Conservation (phyloP, 1,139 yeast species). For the Hanseniaspora uvarum region DNA sequence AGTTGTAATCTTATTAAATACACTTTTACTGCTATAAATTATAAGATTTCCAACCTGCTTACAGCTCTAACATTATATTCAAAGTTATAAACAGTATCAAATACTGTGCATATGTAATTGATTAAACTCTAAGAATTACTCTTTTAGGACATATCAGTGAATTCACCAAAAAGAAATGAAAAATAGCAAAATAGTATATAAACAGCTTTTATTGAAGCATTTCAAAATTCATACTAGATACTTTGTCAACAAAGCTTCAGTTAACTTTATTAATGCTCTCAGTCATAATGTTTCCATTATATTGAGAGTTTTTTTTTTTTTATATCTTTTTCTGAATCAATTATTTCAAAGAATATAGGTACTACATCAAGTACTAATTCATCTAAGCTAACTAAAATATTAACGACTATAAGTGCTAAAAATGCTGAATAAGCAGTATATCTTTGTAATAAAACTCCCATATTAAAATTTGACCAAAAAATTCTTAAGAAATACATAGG, state of each 20-base stretch:
- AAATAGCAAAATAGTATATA: too few species aligned
- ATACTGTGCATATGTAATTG: not conserved
- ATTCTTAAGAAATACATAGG: not conserved
- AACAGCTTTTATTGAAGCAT: not conserved
- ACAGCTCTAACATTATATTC: too few species aligned
- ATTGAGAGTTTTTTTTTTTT: not conserved
- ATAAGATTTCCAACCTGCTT: too few species aligned
- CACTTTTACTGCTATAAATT: too few species aligned
- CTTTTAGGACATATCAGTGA: conserved; percentile 8
- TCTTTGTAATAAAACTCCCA: not conserved
- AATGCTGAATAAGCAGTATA: not conserved
- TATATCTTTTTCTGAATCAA: not conserved
- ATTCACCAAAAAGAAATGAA: not conserved
- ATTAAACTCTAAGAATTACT: conserved; percentile 1
- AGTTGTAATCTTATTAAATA: not conserved
- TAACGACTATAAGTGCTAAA: not conserved
- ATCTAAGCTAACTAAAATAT: not conserved
- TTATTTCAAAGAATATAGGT: not conserved
- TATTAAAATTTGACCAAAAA: not conserved
- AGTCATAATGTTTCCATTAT: not conserved
- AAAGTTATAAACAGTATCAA: too few species aligned
- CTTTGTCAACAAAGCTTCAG: not conserved
- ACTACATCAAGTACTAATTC: not conserved
- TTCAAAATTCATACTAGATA: not conserved
- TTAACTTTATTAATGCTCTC: not conserved